phyloP scores from a whole-genome alignment of 768 basidiomycete genomes.

The Tricholoma sp. region DNA sequence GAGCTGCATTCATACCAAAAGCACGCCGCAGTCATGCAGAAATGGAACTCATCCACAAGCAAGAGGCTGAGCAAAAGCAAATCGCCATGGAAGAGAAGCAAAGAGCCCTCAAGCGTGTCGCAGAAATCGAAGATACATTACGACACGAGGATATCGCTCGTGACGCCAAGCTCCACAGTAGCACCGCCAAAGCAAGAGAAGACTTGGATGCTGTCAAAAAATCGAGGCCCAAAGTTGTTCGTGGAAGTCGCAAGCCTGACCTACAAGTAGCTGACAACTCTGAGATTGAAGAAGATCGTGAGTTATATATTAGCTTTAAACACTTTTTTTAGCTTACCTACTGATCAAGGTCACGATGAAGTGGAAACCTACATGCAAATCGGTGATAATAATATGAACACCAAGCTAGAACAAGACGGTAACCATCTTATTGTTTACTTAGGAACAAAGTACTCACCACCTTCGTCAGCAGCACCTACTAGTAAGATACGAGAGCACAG shows the following conservation, averaged over 20 bases:
- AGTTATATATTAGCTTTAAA: no score
- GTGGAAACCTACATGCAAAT: no score
- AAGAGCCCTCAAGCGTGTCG: background rate
- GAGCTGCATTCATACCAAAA: background rate
- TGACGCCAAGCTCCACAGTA: background rate
- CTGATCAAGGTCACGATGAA: no score
- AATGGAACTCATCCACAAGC: background rate
- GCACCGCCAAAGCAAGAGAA: background rate
- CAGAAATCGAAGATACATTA: background rate
- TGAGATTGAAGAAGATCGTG: no score
- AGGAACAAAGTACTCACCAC: no score
- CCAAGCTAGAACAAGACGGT: no score
- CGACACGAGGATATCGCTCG: background rate
- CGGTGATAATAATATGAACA: no score
- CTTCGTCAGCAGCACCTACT: background rate
- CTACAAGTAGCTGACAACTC: no score
- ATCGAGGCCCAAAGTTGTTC: background rate
- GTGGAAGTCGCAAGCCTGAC: background rate
- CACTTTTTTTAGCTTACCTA: no score
- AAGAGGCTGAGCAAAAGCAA: background rate
- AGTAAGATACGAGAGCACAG: background rate
- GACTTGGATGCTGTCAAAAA: background rate
- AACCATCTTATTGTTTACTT: no score
- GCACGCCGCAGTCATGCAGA: background rate
- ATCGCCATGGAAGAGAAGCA: no score